phyloP scores from a whole-genome alignment of 306 rosid genomes.

The Casuarina glauca region DNA sequence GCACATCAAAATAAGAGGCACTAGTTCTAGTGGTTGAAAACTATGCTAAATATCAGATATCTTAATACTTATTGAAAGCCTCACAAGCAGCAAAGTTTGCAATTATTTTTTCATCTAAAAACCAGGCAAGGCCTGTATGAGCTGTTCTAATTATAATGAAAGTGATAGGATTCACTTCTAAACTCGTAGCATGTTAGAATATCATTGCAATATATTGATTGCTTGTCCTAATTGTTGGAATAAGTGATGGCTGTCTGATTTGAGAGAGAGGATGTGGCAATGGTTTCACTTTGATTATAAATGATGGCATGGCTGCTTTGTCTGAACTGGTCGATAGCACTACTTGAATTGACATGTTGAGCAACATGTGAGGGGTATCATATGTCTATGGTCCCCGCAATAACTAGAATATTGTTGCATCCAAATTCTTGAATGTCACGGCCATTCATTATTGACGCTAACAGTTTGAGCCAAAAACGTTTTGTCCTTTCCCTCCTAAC shows the following conservation, averaged over 20 bases:
- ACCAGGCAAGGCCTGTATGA: neutral
- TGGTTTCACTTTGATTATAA: neutral
- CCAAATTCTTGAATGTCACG: too few species aligned
- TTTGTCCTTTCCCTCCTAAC: neutral
- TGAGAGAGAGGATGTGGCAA: neutral
- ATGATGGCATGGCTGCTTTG: neutral
- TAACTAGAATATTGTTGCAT: too few species aligned
- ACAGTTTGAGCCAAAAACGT: constrained; percentile 13
- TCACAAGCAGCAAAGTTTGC: neutral
- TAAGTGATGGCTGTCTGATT: neutral
- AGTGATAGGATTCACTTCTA: neutral
- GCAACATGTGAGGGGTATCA: too few species aligned
- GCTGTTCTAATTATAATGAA: neutral
- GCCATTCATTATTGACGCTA: too few species aligned
- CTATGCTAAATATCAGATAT: neutral
- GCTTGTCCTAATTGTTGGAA: neutral
- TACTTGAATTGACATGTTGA: neutral
- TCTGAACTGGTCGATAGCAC: neutral
- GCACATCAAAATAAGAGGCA: neutral
- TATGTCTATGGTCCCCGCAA: neutral
- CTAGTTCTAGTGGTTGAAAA: neutral
- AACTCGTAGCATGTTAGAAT: neutral
- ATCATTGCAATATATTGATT: neutral
- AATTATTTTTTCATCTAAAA: neutral
- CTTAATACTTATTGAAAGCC: neutral